Base-by-base conservation (phyloP, 208 protist genomes). In the Wallacemonas collosoma region DNA sequence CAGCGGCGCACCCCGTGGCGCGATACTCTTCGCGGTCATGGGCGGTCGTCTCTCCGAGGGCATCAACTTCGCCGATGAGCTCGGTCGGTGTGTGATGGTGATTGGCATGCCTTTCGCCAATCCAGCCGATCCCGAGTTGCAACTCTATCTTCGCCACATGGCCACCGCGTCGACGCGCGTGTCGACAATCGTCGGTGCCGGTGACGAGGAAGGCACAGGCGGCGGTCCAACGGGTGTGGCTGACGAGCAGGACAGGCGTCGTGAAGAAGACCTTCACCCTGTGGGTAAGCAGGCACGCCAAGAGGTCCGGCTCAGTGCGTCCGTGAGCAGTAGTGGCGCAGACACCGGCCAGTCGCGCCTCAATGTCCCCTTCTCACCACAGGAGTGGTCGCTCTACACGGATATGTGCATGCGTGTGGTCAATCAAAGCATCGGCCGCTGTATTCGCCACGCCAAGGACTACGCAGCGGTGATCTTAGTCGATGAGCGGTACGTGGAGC, bases 51-150 rank as follows among this genome's bases (percentile, higher is more conserved):
- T 99, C 43, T 97, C 90, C 17, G 98, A 99, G 80, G 98, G 98
- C 48, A 99, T 99, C 77, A 99, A 99, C 88, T 99, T 99, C 66
- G 82, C 79, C 8, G 98, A 99, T 74, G 92, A 96, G 63, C 86
- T 98, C 15, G 98, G 93, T 2, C 83, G 98, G 8, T 87, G 75
- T 14, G 93, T 99, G 1, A 43, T 99, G 0, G 93, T 99, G 56
- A 82, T 99, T 8, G 98, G 98, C 14, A 48, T 99, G 68, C 98
- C 98, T 4, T 99, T 95, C 75, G 94, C 98, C 0, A 98, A 98
- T 79, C 78, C 80, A 7, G 71, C 75, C 38, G 97, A 99, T 68
- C 79, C 88, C 7, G 91, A 98, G 70, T 75, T 99, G 17, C 76
- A 84, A 15, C 87, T 98, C 70, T 85, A 92, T 69, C 86, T 99